Evolutionary conservation across 768 basidiomycete genomes (phyloP), one percentile per base, ranked within the genome.

Genomic region (Leccinum disarticulatum): DNA sequence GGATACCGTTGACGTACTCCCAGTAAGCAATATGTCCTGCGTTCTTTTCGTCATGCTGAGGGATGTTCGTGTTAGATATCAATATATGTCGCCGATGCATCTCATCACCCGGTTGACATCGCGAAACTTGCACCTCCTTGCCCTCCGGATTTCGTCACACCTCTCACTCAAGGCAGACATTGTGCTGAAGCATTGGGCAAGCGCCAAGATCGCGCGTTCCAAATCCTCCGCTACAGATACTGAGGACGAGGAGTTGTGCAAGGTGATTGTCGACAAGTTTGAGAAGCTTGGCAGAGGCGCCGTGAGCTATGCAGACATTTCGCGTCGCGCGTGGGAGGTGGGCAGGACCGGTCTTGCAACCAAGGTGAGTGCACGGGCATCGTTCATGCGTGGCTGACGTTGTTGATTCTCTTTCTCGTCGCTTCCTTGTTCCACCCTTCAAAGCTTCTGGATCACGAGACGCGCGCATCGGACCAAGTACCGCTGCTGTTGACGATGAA

Each of bases 181-280:
- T 0, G 94, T 98, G 1, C 77, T 99, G 46, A 91, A 88, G 63
- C 96, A 98, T 69, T 99, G 97, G 97, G 97, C 97, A 1, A 87
- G 87, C 60, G 89, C 93, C 1, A 96, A 97, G 74, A 97, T 99
- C 58, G 73, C 85, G 52, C 84, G 83, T 15, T 87, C 92, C 11
- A 85, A 85, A 61, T 79, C 88, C 0, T 78, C 84, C 0, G 74
- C 83, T 1, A 86, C 87, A 13, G 76, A 86, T 13, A 77, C 76
- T 19, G 87, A 84, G 22, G 95, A 97, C 64, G 88, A 88, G 38
- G 87, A 86, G 47, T 79, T 96, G 11, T 95, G 93, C 68, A 79
- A 79, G 52, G 73, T 85, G 58, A 96, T 99, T 59, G 95, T 98
- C 5, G 86, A 88, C 66, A 98, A 98, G 72, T 94, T 98, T 54